Base-by-base conservation (phyloP, 1,139 yeast species). In the Hyphopichia pseudoburtonii region DNA sequence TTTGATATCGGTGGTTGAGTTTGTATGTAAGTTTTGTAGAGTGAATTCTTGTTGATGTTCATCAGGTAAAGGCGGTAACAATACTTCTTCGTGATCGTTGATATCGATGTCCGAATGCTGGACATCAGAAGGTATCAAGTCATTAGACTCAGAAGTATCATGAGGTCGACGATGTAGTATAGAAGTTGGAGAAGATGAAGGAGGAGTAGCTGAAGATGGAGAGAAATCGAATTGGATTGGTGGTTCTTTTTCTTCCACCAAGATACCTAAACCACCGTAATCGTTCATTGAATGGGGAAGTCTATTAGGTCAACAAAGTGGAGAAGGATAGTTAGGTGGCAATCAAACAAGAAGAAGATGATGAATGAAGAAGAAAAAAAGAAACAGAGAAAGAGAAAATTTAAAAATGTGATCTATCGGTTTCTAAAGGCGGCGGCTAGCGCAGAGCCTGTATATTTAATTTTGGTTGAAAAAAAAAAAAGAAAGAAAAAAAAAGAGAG, bases 41-140 rank as follows among this genome's bases (percentile, higher is more conserved):
- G 22, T 26, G 36, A 26, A 30, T 21, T 18, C 40, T 28, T 33
- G 46, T n/a, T 35, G 45, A 10, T 42, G 48, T 30, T 47, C 56
- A 24, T 54, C 59, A 3, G 74, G 74, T 29, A 68, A 50, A 5
- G 74, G 74, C 2, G 74, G 74, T 36, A 68, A 56, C 22, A 67
- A 52, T 7, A 56, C 44, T 40, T 66, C 72, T n/a, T 38, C 39
- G 30, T 46, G 44, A 28, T 17, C 17, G 28, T 7, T 10, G 23
- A 7, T 21, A 21, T 21, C 23, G 10, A 7, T 21, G 10, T 21
- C 10, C 9, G 23, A 21, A 21, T n/a, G n/a, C n/a, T n/a, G n/a
- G n/a, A n/a, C n/a, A n/a, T n/a, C n/a, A n/a, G n/a, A n/a, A n/a
- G n/a, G n/a, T n/a, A n/a, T n/a, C n/a, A n/a, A n/a, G n/a, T n/a